Conservation (phyloP, 192 early-diverging fungal species). For the Umbelopsis sp. region DNA sequence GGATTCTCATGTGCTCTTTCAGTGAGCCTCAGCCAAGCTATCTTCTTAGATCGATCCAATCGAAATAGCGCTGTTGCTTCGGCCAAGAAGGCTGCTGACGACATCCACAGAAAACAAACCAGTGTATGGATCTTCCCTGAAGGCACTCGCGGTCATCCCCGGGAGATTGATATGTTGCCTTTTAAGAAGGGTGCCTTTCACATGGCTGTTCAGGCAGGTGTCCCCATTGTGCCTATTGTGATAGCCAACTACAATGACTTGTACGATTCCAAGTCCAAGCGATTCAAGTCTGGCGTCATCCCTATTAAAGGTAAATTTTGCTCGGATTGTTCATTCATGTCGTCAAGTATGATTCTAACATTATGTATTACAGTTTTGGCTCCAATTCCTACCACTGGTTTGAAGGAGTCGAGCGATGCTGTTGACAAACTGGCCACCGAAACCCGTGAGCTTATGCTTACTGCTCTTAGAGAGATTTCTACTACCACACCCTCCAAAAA, state of each 20-base stretch:
- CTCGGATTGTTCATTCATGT: not conserved
- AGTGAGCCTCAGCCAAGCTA: constrained; percentile 79
- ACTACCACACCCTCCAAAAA: not conserved
- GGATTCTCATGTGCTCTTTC: constrained; percentile 19
- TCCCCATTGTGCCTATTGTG: constrained; percentile 90
- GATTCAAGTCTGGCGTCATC: constrained; percentile 56
- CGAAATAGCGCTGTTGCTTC: constrained; percentile 74
- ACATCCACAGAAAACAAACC: constrained; percentile 71
- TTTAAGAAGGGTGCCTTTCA: constrained; percentile 99
- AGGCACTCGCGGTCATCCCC: constrained; percentile 81
- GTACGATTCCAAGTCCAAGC: constrained; percentile 55
- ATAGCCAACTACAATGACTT: constrained; percentile 69
- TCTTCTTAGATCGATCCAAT: constrained; percentile 90
- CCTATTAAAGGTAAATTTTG: constrained; percentile 54
- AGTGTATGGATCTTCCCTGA: constrained; percentile 91
- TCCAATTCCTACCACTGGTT: constrained; percentile 49
- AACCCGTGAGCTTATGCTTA: constrained; percentile 55
- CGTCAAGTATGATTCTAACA: not conserved
- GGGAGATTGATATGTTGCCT: constrained; percentile 72
- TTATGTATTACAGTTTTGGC: constrained; percentile 41
- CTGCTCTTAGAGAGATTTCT: constrained; percentile 53
- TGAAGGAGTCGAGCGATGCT: constrained; percentile 42
- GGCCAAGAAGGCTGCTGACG: constrained; percentile 72
- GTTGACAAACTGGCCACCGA: constrained; percentile 50
- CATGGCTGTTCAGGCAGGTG: constrained; percentile 80